Conservation (phyloP, 73 alveolate genomes). For the Breviolum minutum region DNA sequence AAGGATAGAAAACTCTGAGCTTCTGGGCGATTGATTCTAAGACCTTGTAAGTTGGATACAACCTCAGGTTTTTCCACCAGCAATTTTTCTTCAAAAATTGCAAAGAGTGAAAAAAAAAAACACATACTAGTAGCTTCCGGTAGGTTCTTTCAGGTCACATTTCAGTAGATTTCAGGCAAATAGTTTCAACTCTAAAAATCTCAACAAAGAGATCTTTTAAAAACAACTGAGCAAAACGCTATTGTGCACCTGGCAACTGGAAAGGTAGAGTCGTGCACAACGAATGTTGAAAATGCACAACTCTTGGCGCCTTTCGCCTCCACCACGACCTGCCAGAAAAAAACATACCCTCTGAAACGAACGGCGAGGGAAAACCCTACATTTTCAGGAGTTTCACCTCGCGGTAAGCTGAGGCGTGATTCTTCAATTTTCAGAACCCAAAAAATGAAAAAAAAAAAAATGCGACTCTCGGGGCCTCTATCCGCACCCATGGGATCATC, state of each 20-base stretch:
- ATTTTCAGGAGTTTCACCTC: too few relatives aligned
- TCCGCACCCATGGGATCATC: slow-evolving; percentile 55
- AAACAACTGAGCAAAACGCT: not conserved
- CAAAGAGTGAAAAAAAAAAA: too few relatives aligned
- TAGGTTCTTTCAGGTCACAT: not conserved
- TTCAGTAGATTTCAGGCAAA: not conserved
- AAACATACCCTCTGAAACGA: not conserved
- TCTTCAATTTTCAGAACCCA: not conserved
- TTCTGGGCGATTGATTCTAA: slow-evolving; percentile 62
- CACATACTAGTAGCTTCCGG: too few relatives aligned
- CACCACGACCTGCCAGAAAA: slow-evolving; percentile 11
- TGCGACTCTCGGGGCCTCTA: not conserved
- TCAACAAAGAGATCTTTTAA: not conserved
- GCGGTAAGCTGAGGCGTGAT: not conserved
- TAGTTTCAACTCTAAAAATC: not conserved
- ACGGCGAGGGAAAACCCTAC: not conserved
- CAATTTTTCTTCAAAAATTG: too few relatives aligned
- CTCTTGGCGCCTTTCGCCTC: slow-evolving; percentile 1
- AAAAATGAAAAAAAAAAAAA: not conserved
- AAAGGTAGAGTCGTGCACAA: not conserved
- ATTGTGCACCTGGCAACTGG: slow-evolving; percentile 12
- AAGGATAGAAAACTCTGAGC: not conserved
- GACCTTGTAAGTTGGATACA: slow-evolving; percentile 73
- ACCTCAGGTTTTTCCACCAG: not conserved
- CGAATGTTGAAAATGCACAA: not conserved